Conservation (phyloP, 768 basidiomycete genomes). For the Kwoniella dendrophila region DNA sequence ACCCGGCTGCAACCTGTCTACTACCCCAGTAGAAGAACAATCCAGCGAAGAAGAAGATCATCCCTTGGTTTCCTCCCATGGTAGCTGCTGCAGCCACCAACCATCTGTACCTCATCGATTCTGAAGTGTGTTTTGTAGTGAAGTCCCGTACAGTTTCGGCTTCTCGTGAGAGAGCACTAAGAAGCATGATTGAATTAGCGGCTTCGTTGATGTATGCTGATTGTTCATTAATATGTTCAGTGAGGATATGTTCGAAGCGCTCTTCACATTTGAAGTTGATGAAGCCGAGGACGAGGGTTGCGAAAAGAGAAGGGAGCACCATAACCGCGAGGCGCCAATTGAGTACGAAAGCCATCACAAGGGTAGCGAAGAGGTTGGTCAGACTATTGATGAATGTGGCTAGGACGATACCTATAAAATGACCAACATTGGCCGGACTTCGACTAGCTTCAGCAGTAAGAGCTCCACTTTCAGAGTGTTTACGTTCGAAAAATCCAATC, state of each 20-base stretch:
- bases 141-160: conserved; percentile 36
- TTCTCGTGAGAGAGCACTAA: conserved; percentile 41
- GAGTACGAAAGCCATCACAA: conserved; percentile 42
- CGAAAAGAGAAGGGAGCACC: conserved; percentile 35
- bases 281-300: conserved; percentile 26
- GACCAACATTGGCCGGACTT: conserved; percentile 43
- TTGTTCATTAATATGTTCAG: conserved; percentile 25
- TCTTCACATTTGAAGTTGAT: conserved; percentile 34
- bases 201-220: conserved; percentile 39
- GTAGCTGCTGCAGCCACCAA: conserved; percentile 22
- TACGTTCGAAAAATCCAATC: conserved; percentile 50
- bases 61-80: conserved; percentile 29
- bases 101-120: conserved; percentile 15
- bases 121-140: conserved; percentile 16
- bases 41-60: conserved; percentile 36
- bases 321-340: conserved; percentile 47
- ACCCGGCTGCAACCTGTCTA: conserved; percentile 17
- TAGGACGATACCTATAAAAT: conserved; percentile 43
- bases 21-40: conserved; percentile 47
- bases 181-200: conserved; percentile 36
- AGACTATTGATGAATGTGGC: conserved; percentile 38
- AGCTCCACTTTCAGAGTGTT: conserved; percentile 42
- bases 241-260: conserved; percentile 33
- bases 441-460: conserved; percentile 44
- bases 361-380: conserved; percentile 38